Conservation (phyloP, 805 yeast genomes). For the Lipomyces spencermartinsiae region DNA sequence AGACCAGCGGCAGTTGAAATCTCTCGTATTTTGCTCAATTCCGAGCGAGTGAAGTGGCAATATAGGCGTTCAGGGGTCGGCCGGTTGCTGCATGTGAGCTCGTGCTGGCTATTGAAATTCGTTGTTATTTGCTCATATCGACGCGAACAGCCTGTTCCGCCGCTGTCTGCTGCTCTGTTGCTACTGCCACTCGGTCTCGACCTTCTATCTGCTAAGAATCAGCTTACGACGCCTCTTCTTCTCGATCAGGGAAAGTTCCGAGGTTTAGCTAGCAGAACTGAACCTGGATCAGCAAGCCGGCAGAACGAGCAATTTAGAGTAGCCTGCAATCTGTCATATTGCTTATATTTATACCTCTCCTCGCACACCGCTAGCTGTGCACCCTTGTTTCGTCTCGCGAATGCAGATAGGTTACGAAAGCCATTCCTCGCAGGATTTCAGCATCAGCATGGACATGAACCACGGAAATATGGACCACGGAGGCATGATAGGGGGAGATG, state of each 20-base stretch:
- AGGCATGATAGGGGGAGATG: slow-evolving; percentile 5
- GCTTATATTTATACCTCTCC: neutral
- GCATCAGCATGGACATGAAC: slow-evolving; percentile 9
- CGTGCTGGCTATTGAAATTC: neutral
- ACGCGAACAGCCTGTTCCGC: neutral
- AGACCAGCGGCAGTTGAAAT: neutral
- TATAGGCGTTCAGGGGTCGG: neutral
- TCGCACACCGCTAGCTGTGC: neutral
- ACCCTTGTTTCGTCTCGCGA: neutral
- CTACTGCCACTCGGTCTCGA: too few relatives aligned
- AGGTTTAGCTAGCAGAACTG: neutral
- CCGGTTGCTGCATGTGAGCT: too few relatives aligned
- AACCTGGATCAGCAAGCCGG: neutral
- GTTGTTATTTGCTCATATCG: neutral
- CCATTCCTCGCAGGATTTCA: neutral
- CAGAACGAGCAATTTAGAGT: too few relatives aligned
- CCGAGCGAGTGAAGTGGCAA: neutral
- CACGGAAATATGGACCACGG: slow-evolving; percentile 10
- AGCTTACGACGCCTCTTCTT: too few relatives aligned
- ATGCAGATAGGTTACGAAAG: neutral
- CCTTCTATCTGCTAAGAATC: too few relatives aligned
- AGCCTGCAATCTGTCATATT: neutral
- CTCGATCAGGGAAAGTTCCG: too few relatives aligned
- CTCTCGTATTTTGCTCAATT: neutral
- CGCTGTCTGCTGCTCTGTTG: neutral